phyloP scores from a whole-genome alignment of 805 yeast species.

The Lachancea mirantina region DNA sequence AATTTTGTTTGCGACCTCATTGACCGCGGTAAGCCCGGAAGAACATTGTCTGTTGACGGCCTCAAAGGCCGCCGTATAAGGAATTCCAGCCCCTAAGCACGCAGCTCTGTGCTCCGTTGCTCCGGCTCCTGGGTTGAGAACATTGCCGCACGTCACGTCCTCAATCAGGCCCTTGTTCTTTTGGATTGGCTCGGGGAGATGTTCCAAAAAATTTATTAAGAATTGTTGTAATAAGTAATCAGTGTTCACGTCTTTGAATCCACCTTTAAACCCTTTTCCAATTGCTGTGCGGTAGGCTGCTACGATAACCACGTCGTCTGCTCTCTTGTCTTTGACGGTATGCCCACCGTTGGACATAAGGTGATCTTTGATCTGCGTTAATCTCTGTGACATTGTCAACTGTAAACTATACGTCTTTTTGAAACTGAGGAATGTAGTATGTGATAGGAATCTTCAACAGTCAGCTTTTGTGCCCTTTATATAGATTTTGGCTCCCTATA shows the following conservation, averaged over 20 bases:
- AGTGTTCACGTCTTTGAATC: constrained; percentile 72
- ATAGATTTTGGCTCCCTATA: too few relatives aligned
- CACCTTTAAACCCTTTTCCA: constrained; percentile 81
- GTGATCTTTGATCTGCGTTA: constrained; percentile 26
- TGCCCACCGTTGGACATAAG: constrained; percentile 11
- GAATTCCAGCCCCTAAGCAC: constrained; percentile 82
- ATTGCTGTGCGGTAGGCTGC: constrained; percentile 88
- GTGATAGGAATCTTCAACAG: too few relatives aligned
- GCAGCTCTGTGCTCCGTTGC: constrained; percentile 95
- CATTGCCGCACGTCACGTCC: constrained; percentile 88
- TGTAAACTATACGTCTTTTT: too few relatives aligned
- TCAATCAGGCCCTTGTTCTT: constrained; percentile 56
- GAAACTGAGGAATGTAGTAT: too few relatives aligned
- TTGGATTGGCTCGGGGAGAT: constrained; percentile 34
- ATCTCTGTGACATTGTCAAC: constrained; percentile 28
- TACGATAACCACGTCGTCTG: constrained; percentile 87
- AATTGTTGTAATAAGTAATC: constrained; percentile 70
- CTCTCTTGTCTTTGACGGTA: constrained; percentile 39
- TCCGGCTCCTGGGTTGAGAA: constrained; percentile 87
- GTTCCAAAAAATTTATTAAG: constrained; percentile 52
- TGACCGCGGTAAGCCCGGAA: constrained; percentile 85
- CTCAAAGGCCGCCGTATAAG: constrained; percentile 67
- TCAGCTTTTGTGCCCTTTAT: too few relatives aligned
- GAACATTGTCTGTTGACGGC: constrained; percentile 94
- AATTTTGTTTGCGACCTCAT: constrained; percentile 85